Evolutionary conservation across 768 basidiomycete species (phyloP).

Genomic region (Clitopilus passeckerianus): DNA sequence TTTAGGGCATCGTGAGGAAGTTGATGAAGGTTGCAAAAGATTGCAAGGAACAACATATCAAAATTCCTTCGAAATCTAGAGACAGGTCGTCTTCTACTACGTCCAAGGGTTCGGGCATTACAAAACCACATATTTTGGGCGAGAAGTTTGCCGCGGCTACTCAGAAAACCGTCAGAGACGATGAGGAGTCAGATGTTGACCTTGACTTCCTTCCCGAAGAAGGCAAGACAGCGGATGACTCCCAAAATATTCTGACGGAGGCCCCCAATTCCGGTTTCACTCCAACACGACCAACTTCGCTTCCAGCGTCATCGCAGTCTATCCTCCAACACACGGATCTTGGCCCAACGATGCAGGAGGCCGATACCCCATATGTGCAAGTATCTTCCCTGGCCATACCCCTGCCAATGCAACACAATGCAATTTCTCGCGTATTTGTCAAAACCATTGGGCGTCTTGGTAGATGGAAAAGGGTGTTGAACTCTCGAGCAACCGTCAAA

Average conservation of each 20-base stretch:
- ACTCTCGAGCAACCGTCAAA: conserved; percentile 32
- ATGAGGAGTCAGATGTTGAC: conserved; percentile 70
- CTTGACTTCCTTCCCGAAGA: conserved; percentile 67
- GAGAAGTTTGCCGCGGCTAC: conserved; percentile 64
- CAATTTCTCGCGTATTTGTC: conserved; percentile 71
- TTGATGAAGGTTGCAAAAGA: conserved; percentile 81
- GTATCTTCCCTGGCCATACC: conserved; percentile 26
- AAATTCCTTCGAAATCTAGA: conserved; percentile 31
- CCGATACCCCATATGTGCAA: conserved; percentile 27
- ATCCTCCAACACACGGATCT: conserved; percentile 61
- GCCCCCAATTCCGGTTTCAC: not conserved
- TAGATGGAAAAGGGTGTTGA: conserved; percentile 76
- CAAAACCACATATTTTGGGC: conserved; percentile 46
- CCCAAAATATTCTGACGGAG: not conserved
- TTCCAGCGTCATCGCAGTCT: conserved; percentile 52
- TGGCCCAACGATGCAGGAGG: conserved; percentile 22
- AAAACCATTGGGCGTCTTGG: conserved; percentile 82
- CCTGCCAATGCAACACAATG: conserved; percentile 52
- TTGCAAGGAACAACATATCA: conserved; percentile 65
- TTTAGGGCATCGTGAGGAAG: conserved; percentile 76
- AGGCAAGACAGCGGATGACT: conserved; percentile 21
- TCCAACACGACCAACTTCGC: conserved; percentile 34
- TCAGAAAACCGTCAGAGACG: conserved; percentile 33
- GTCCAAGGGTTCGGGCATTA: conserved; percentile 26
- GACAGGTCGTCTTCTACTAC: conserved; percentile 22